A percentile compares a stretch with the other conserved stretches of the same genome.
Conservation (phyloP, 2,329 filamentous ascomycete genomes). For the Laburnicola sp. region DNA sequence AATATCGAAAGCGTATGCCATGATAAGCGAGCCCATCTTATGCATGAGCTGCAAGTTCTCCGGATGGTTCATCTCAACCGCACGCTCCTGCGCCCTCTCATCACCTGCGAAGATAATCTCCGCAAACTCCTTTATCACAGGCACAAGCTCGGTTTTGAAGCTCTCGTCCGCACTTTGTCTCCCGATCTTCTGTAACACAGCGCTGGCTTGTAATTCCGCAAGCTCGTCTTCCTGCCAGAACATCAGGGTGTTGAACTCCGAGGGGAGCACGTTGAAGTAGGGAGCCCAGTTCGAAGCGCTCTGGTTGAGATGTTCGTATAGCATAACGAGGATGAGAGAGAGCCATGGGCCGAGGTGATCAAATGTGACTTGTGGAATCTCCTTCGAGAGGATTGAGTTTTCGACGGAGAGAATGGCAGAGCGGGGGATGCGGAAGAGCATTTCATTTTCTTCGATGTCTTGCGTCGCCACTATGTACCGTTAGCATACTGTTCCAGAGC, state of each 20-base stretch:
- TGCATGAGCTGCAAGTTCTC: slow-evolving; percentile 65
- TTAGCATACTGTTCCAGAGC: slow-evolving; percentile 13
- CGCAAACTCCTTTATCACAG: slow-evolving; percentile 52
- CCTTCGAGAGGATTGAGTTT: slow-evolving; percentile 67
- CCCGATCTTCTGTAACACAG: slow-evolving; percentile 76
- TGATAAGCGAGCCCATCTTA: slow-evolving; percentile 82
- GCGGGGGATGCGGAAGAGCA: slow-evolving; percentile 79
- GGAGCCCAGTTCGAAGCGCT: slow-evolving; percentile 69
- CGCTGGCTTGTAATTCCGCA: slow-evolving; percentile 72
- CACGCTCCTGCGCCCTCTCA: slow-evolving; percentile 31
- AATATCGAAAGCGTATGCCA: slow-evolving; percentile 91
- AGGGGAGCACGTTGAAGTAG: slow-evolving; percentile 76
- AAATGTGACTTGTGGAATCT: slow-evolving; percentile 49
- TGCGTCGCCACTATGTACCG: slow-evolving; percentile 63
- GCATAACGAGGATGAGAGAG: slow-evolving; percentile 74
- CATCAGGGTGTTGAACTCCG: slow-evolving; percentile 80
- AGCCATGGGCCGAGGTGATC: slow-evolving; percentile 52
- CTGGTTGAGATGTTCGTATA: slow-evolving; percentile 70
- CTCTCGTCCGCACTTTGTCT: slow-evolving; percentile 69
- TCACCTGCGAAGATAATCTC: slow-evolving; percentile 47
- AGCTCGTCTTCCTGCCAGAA: slow-evolving; percentile 79
- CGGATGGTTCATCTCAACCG: slow-evolving; percentile 49
- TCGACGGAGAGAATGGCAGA: slow-evolving; percentile 69
- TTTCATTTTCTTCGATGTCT: slow-evolving; percentile 73
- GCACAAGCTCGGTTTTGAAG: slow-evolving; percentile 63